Evolutionary conservation across 306 rosid species (phyloP).

Genomic region (Vicia faba): DNA sequence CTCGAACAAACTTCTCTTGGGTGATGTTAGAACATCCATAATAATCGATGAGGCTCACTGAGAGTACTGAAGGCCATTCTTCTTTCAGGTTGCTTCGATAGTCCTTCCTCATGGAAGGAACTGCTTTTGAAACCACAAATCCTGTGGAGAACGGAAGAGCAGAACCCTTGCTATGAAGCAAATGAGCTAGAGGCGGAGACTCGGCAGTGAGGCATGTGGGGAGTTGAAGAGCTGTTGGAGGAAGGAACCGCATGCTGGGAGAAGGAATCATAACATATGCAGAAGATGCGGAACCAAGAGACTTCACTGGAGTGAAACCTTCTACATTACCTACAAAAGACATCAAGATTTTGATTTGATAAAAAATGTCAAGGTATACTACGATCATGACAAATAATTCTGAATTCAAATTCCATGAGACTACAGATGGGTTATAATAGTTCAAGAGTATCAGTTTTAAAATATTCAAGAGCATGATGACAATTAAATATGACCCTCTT

Average conservation of each 20-base stretch:
- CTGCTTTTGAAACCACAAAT: slow-evolving; percentile 90
- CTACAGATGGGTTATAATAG: too few species aligned
- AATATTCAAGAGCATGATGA: too few species aligned
- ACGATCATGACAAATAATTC: too few species aligned
- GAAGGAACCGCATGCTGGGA: slow-evolving; percentile 95
- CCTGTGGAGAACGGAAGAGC: slow-evolving; percentile 94
- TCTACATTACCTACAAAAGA: slow-evolving; percentile 63
- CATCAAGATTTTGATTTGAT: neutral
- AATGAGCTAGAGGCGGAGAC: slow-evolving; percentile 97
- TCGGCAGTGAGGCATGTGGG: slow-evolving; percentile 98
- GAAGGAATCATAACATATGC: slow-evolving; percentile 89
- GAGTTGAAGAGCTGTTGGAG: slow-evolving; percentile 85
- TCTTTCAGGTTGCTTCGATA: slow-evolving; percentile 72
- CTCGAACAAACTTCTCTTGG: slow-evolving; percentile 71
- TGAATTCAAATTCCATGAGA: too few species aligned
- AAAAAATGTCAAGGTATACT: too few species aligned
- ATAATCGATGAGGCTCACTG: slow-evolving; percentile 86
- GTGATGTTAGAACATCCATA: slow-evolving; percentile 70
- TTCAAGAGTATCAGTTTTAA: too few species aligned
- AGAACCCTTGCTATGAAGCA: slow-evolving; percentile 97
- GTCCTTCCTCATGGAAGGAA: slow-evolving; percentile 88
- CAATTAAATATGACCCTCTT: too few species aligned
- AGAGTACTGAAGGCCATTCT: slow-evolving; percentile 92
- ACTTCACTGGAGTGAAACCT: slow-evolving; percentile 97
- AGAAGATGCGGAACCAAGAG: slow-evolving; percentile 85